Percentiles rank a stretch among this genome's conserved stretches.
These are phyloP conservation scores for Ustilago hordei DNA, from an alignment of 1,284 basidiomycete species.

Conservation along the genomic window DNA sequence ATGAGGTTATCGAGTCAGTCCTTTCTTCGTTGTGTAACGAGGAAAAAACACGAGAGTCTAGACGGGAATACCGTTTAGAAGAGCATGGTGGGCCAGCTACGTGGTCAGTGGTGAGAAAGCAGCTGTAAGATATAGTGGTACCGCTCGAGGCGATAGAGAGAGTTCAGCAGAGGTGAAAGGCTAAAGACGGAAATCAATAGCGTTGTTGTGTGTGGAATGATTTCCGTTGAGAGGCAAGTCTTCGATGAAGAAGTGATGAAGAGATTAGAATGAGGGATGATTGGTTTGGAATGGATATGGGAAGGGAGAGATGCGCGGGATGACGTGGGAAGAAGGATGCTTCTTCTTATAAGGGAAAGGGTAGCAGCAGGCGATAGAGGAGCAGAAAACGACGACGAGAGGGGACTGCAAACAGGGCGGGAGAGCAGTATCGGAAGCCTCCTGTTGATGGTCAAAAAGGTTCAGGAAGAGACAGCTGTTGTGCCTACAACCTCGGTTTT, in stretches of 20 bases:
- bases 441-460: not conserved
- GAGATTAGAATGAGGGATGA: slow-evolving; percentile 5
- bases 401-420: not conserved
- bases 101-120: slow-evolving; percentile 48
- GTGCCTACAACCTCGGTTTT: not conserved
- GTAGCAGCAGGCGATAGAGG: slow-evolving; percentile 22
- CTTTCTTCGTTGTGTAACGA: slow-evolving; percentile 51
- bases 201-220: slow-evolving; percentile 7
- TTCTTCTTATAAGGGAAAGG: slow-evolving; percentile 20
- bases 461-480: slow-evolving; percentile 4
- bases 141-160: slow-evolving; percentile 26
- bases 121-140: slow-evolving; percentile 51
- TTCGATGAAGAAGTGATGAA: slow-evolving; percentile 18
- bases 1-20: slow-evolving; percentile 46
- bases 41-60: slow-evolving; percentile 41
- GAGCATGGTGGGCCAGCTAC: slow-evolving; percentile 57
- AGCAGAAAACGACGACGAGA: not conserved
- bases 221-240: slow-evolving; percentile 21
- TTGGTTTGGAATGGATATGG: slow-evolving; percentile 21
- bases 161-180: slow-evolving; percentile 6
- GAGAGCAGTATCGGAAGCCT: slow-evolving; percentile 8
- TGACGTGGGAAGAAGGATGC: slow-evolving; percentile 3
- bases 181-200: slow-evolving; percentile 24
- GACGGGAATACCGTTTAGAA: slow-evolving; percentile 54
- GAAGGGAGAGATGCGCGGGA: not conserved